Evolutionary conservation across 176 grass and related monocot genomes (phyloP).

Genomic region (Phragmites australis): DNA sequence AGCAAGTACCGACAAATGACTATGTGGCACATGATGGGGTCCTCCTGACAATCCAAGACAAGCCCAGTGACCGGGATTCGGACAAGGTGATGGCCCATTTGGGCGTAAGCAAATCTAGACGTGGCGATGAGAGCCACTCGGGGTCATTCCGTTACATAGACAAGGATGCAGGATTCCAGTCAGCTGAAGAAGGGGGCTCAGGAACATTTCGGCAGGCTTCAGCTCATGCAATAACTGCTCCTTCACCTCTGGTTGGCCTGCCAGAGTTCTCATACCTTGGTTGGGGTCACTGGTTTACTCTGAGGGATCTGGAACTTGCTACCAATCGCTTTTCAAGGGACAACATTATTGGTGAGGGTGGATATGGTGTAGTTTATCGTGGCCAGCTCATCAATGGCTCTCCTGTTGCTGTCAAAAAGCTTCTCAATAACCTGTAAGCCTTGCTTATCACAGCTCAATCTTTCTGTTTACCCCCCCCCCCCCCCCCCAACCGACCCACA

Average conservation of each 20-base stretch:
- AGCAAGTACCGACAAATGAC: conserved; percentile 58
- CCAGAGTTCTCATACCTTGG: conserved; percentile 82
- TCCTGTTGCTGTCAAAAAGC: conserved; percentile 79
- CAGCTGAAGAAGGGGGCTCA: conserved; percentile 70
- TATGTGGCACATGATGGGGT: conserved; percentile 49
- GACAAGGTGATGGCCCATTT: conserved; percentile 71
- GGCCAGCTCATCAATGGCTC: conserved; percentile 68
- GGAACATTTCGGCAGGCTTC: conserved; percentile 59
- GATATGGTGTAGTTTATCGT: conserved; percentile 81
- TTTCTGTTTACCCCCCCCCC: not conserved
- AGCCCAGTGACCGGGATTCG: conserved; percentile 54
- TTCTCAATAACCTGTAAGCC: conserved; percentile 75
- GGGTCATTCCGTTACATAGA: conserved; percentile 89
- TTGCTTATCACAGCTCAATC: conserved; percentile 7
- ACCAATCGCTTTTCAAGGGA: conserved; percentile 81
- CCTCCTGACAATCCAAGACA: conserved; percentile 61
- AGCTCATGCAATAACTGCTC: conserved; percentile 57
- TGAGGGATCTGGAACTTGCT: conserved; percentile 70
- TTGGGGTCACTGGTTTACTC: conserved; percentile 88
- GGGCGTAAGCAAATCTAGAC: conserved; percentile 67
- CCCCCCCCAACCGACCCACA: too few species aligned
- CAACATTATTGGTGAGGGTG: conserved; percentile 79
- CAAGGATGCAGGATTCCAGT: conserved; percentile 67
- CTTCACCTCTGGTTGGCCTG: conserved; percentile 80
- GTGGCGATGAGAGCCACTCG: conserved; percentile 77